Evolutionary conservation across 768 basidiomycete genomes (phyloP).

Genomic region (Lactarius tabidus): DNA sequence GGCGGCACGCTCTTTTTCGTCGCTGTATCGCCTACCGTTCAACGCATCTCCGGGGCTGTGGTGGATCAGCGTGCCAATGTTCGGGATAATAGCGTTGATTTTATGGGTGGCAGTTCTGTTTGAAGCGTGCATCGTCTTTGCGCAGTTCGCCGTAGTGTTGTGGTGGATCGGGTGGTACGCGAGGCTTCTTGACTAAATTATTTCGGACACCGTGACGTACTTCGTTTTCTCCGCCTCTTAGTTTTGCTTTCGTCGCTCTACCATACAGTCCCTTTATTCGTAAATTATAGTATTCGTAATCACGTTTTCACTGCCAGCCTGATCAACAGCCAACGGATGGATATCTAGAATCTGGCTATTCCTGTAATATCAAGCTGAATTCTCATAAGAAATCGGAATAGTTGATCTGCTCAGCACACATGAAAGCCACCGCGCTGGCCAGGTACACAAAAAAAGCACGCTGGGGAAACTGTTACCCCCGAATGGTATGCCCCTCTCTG

Average conservation of each 20-base stretch:
- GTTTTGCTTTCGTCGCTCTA: conserved; percentile 6
- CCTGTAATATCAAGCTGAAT: no score
- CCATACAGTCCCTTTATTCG: conserved; percentile 15
- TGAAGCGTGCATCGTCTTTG: conserved; percentile 53
- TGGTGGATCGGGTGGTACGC: conserved; percentile 81
- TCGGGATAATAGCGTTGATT: conserved; percentile 58
- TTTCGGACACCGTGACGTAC: background rate
- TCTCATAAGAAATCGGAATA: no score
- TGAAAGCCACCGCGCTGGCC: no score
- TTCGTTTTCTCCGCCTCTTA: conserved; percentile 5
- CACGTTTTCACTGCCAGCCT: no score
- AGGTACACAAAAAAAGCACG: conserved; percentile 79
- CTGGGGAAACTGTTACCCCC: conserved; percentile 65
- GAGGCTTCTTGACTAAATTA: conserved; percentile 41
- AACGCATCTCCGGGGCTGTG: conserved; percentile 60
- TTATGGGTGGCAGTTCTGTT: conserved; percentile 64
- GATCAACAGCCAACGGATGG: no score
- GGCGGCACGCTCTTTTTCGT: conserved; percentile 51
- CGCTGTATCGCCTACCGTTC: conserved; percentile 52
- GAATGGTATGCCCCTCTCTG: conserved; percentile 64
- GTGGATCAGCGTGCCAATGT: conserved; percentile 59
- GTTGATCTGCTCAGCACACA: no score
- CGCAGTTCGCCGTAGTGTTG: conserved; percentile 52
- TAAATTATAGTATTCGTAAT: conserved; percentile 20
- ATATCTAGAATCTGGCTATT: no score